Percentiles rank a stretch among this genome's conserved stretches.
Conservation (phyloP, 176 grass and related monocot species). For the Otatea glauca region DNA sequence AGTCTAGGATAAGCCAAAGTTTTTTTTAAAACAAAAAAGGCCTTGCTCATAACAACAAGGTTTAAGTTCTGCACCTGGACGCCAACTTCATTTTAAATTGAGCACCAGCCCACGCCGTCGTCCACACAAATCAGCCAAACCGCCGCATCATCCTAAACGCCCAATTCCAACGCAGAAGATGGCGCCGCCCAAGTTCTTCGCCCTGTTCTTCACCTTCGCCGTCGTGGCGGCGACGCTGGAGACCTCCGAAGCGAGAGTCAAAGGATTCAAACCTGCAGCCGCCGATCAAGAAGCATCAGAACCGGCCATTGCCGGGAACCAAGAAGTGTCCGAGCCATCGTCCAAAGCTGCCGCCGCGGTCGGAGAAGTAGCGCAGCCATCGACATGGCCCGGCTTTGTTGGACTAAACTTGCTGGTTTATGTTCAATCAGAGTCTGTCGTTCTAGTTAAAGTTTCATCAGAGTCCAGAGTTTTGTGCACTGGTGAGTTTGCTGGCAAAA, state of each 20-base stretch:
- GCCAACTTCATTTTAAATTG: neutral
- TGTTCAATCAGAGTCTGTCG: too few species aligned
- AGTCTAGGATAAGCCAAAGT: too few species aligned
- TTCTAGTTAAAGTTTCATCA: too few species aligned
- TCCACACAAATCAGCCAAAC: constrained; percentile 21
- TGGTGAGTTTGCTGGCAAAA: too few species aligned
- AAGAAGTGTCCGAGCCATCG: neutral
- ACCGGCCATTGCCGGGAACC: neutral
- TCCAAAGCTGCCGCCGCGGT: neutral
- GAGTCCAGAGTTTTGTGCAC: too few species aligned
- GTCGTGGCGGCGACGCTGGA: neutral
- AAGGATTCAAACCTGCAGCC: neutral
- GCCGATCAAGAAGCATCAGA: neutral
- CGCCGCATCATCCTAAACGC: neutral
- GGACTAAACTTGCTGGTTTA: too few species aligned
- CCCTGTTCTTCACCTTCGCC: neutral
- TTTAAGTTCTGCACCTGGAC: neutral
- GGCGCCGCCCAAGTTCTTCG: neutral
- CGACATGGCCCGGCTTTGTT: neutral
- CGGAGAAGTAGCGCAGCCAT: neutral
- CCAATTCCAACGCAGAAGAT: neutral
- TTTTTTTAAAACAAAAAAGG: too few species aligned
- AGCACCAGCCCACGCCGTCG: neutral
- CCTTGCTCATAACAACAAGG: too few species aligned
- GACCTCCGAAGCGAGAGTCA: neutral